Percentiles rank a stretch among this genome's conserved stretches.
These are phyloP conservation scores for Kwoniella dendrophila DNA, from an alignment of 768 basidiomycete species.

Conservation along the genomic window DNA sequence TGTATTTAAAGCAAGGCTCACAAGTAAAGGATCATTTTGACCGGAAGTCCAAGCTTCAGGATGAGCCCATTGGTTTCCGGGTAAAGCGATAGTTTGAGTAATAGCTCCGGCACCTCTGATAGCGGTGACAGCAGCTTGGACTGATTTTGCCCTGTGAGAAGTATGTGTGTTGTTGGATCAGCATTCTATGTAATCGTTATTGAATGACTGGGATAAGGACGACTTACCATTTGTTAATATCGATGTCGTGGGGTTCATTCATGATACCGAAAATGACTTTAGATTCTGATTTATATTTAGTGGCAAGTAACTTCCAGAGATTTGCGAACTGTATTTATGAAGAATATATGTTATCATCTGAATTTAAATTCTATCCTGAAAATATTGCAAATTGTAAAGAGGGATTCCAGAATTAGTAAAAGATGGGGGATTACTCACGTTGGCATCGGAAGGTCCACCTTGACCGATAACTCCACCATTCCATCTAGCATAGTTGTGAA, in stretches of 20 bases:
- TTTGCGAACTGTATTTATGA: constrained; percentile 59
- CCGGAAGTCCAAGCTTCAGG: constrained; percentile 61
- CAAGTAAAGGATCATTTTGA: constrained; percentile 62
- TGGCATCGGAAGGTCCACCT: constrained; percentile 64
- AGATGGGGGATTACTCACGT: constrained; percentile 41
- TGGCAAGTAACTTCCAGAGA: constrained; percentile 63
- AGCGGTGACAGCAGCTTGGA: constrained; percentile 67
- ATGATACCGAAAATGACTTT: constrained; percentile 62
- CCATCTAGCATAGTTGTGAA: constrained; percentile 68
- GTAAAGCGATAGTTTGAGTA: constrained; percentile 64
- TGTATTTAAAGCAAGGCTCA: constrained; percentile 55
- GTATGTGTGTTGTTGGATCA: constrained; percentile 41
- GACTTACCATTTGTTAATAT: constrained; percentile 49
- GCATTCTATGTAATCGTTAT: constrained; percentile 19
- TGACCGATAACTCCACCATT: constrained; percentile 67
- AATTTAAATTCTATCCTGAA: no score
- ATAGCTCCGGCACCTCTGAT: constrained; percentile 66
- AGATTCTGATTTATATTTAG: constrained; percentile 58
- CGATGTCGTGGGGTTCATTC: constrained; percentile 68
- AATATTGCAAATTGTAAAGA: no score
- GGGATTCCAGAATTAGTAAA: no score
- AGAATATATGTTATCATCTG: background rate
- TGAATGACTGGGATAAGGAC: constrained; percentile 37
- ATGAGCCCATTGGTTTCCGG: constrained; percentile 64
- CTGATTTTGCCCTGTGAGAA: constrained; percentile 60